phyloP scores from a whole-genome alignment of 306 rosid genomes.

The Canavalia gladiata region DNA sequence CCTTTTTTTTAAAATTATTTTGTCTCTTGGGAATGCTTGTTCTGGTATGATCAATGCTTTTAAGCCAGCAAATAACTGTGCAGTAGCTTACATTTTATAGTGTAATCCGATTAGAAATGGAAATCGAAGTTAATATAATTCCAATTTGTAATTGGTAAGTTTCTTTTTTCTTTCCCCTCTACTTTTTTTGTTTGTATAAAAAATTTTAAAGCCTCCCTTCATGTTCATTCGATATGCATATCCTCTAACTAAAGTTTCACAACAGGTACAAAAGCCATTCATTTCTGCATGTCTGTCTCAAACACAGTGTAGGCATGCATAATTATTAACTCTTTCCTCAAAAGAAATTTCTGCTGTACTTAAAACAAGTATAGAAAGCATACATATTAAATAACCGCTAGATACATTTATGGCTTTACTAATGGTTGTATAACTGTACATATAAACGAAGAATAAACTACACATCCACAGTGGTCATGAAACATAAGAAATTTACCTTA shows the following conservation, averaged over 20 bases:
- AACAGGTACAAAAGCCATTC: background rate
- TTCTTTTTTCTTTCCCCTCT: background rate
- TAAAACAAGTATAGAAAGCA: background rate
- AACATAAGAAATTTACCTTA: slow-evolving; percentile 65
- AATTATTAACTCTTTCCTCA: background rate
- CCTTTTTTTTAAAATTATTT: background rate
- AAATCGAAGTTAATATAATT: background rate
- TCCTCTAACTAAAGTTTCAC: background rate
- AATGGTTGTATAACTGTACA: slow-evolving; percentile 23
- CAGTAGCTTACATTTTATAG: background rate
- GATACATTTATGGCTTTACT: slow-evolving; percentile 9
- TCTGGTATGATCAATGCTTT: slow-evolving; percentile 11
- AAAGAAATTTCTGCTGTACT: background rate
- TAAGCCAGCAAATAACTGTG: slow-evolving; percentile 17
- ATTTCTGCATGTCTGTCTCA: background rate
- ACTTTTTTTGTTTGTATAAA: background rate
- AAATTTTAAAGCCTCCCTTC: background rate
- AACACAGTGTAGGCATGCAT: background rate
- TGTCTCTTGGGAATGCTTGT: background rate
- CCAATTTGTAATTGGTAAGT: background rate
- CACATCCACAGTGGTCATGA: slow-evolving; percentile 27
- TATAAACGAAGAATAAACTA: slow-evolving; percentile 38
- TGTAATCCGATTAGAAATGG: background rate
- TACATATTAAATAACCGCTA: background rate
- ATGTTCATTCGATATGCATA: slow-evolving; percentile 10